A percentile compares a stretch with the other conserved stretches of the same genome.
Conservation (phyloP, 106 monocot species). For the Triglochin maritima region DNA sequence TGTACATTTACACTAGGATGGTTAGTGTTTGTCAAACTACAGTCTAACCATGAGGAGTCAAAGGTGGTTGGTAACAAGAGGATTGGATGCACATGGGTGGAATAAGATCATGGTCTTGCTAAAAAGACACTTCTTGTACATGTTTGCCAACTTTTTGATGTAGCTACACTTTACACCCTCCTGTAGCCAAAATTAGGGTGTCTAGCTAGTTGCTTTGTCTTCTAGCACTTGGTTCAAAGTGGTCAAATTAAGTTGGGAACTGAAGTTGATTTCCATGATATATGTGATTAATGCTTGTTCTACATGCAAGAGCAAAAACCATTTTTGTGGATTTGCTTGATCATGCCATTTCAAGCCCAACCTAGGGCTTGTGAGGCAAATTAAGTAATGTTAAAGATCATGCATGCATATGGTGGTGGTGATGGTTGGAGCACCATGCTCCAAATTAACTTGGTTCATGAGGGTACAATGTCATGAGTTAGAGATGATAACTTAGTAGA, state of each 20-base stretch:
- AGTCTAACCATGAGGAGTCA: not conserved
- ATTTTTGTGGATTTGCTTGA: not conserved
- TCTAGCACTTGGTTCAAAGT: too few species aligned
- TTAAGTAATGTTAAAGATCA: too few species aligned
- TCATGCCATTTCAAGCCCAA: not conserved
- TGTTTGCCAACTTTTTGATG: too few species aligned
- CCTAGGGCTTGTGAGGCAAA: not conserved
- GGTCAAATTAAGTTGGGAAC: too few species aligned
- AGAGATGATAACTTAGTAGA: constrained; percentile 1
- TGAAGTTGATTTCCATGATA: too few species aligned
- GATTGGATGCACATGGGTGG: constrained; percentile 2
- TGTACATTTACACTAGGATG: constrained; percentile 2
- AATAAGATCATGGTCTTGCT: not conserved
- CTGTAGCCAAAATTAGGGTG: too few species aligned
- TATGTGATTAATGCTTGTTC: not conserved
- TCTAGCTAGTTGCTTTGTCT: too few species aligned
- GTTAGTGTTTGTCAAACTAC: not conserved
- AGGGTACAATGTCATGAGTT: constrained; percentile 3
- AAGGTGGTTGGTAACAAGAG: not conserved
- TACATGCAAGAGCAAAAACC: not conserved
- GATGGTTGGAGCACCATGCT: constrained; percentile 1
- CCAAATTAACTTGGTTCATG: not conserved
- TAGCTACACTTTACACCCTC: too few species aligned
- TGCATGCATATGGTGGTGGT: not conserved
- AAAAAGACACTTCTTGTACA: too few species aligned